Conservation (phyloP, 495 filamentous ascomycete species). For the Penicillium egyptiacum region DNA sequence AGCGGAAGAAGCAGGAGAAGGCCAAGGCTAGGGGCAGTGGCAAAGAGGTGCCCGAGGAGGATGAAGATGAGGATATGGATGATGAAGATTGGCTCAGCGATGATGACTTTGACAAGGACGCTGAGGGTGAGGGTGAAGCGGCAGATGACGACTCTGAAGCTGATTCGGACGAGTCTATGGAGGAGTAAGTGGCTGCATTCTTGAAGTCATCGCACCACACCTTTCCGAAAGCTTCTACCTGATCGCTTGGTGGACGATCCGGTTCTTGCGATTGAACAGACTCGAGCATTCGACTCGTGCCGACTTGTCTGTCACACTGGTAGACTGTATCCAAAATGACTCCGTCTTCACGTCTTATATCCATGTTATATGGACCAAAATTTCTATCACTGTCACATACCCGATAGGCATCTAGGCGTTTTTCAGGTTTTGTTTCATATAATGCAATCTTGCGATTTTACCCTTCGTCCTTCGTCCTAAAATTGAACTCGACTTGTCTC, state of each 20-base stretch:
- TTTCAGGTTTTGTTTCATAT: slow-evolving; percentile 11
- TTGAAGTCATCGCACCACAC: neutral
- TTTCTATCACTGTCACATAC: slow-evolving; percentile 19
- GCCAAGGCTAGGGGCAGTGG: slow-evolving; percentile 47
- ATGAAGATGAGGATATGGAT: slow-evolving; percentile 56
- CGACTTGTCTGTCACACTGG: neutral
- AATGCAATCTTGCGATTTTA: slow-evolving; percentile 4
- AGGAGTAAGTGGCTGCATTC: slow-evolving; percentile 32
- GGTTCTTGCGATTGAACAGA: neutral
- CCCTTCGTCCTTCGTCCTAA: neutral
- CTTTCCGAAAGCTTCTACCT: neutral
- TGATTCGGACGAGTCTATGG: slow-evolving; percentile 43
- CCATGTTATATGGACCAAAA: slow-evolving; percentile 11
- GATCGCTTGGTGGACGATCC: neutral
- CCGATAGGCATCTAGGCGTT: slow-evolving; percentile 16
- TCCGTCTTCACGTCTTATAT: slow-evolving; percentile 4
- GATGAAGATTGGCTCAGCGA: slow-evolving; percentile 65
- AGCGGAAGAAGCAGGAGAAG: slow-evolving; percentile 72
- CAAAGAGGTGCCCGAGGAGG: slow-evolving; percentile 47
- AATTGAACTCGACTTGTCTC: neutral
- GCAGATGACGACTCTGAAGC: slow-evolving; percentile 39
- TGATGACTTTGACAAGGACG: slow-evolving; percentile 58
- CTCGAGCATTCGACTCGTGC: neutral
- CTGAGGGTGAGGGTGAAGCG: slow-evolving; percentile 43
- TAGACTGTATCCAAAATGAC: slow-evolving; percentile 7